Conservation (phyloP, 2,329 filamentous ascomycete genomes). For the Botrytis deweyae region DNA sequence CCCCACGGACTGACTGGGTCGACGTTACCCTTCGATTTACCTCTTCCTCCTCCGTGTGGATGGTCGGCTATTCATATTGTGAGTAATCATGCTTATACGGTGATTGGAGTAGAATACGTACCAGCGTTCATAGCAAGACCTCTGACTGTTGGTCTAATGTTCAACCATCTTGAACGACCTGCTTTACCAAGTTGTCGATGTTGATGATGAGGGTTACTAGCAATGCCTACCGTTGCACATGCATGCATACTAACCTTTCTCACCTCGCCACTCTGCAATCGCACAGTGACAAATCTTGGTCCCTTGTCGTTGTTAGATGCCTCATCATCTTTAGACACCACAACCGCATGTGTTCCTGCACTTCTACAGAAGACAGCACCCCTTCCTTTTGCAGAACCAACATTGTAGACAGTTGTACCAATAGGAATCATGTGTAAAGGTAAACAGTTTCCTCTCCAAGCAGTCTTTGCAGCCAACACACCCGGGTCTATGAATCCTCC, state of each 20-base stretch:
- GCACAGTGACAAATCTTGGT: constrained; percentile 77
- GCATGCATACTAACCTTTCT: constrained; percentile 87
- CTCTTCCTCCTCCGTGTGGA: constrained; percentile 97
- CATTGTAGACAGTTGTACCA: constrained; percentile 88
- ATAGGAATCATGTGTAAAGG: constrained; percentile 94
- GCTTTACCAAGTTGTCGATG: constrained; percentile 93
- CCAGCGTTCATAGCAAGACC: constrained; percentile 98
- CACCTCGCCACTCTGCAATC: constrained; percentile 89
- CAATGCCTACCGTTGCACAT: constrained; percentile 89
- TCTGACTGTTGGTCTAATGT: constrained; percentile 91
- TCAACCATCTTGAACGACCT: constrained; percentile 88
- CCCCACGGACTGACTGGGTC: constrained; percentile 97
- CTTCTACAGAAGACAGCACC: constrained; percentile 90
- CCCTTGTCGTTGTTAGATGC: constrained; percentile 53
- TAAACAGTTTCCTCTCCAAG: constrained; percentile 90
- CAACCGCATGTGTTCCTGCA: constrained; percentile 86
- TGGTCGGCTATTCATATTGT: constrained; percentile 65
- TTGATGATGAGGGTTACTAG: constrained; percentile 90
- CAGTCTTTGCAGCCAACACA: constrained; percentile 92
- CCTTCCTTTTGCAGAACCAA: constrained; percentile 72
- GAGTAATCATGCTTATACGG: constrained; percentile 23
- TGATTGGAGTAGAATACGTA: constrained; percentile 44
- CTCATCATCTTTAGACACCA: constrained; percentile 85
- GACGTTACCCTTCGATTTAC: constrained; percentile 98
- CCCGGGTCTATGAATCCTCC: constrained; percentile 90